Evolutionary conservation across 352 stramenopile genomes (phyloP).

Genomic region (Phytophthora tentaculata): DNA sequence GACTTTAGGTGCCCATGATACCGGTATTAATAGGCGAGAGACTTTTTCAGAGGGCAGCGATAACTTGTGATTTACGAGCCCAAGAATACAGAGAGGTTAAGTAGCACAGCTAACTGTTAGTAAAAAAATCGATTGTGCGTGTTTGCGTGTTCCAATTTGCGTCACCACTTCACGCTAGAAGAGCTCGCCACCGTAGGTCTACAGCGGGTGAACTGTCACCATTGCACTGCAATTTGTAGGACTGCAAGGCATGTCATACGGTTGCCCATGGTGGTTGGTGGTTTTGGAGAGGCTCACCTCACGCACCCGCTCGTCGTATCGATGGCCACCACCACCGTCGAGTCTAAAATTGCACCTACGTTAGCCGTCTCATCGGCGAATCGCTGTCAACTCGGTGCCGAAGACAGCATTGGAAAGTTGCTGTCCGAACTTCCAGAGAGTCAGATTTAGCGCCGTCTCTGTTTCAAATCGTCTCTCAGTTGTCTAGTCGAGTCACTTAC

Average conservation of each 20-base stretch:
- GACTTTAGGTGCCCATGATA: no score
- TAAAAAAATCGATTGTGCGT: no score
- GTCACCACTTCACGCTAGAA: conserved; percentile 4
- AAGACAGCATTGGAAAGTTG: not conserved
- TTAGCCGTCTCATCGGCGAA: not conserved
- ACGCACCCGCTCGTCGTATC: conserved; percentile 4
- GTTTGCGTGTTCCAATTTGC: not conserved
- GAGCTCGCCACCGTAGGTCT: conserved; percentile 4
- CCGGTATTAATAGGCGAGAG: no score
- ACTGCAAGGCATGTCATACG: conserved; percentile 11
- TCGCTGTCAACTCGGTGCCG: not conserved
- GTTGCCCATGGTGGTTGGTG: not conserved
- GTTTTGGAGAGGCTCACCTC: conserved; percentile 15
- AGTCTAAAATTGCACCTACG: not conserved
- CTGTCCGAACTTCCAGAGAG: conserved; percentile 6
- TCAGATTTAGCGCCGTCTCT: conserved; percentile 12
- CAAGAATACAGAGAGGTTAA: no score
- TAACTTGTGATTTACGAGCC: no score
- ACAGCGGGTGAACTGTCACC: conserved; percentile 7
- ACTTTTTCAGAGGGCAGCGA: no score
- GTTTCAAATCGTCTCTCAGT: conserved; percentile 12
- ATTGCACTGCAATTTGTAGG: conserved; percentile 1
- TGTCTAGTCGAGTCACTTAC: conserved; percentile 10
- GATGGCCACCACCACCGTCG: conserved; percentile 7
- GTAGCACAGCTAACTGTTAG: no score